These are phyloP conservation scores for Pseudofabraea citricarpa DNA, from an alignment of 2,329 filamentous ascomycete species.

Conservation along the genomic window DNA sequence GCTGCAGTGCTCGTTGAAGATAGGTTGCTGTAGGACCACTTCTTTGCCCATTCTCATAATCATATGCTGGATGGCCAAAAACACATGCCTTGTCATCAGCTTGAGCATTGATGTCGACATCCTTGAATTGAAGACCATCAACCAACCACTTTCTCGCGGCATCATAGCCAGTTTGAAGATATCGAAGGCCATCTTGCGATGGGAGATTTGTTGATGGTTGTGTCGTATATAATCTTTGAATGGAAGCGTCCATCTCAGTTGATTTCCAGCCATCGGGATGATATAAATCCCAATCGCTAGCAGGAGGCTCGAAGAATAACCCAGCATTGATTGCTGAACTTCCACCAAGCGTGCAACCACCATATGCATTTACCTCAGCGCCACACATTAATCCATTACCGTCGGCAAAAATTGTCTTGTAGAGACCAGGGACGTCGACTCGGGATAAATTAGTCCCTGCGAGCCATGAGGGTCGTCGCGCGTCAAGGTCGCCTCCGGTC, in stretches of 20 bases:
- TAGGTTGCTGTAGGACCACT: constrained; percentile 45
- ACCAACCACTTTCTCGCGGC: constrained; percentile 46
- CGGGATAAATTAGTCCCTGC: constrained; percentile 41
- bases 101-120: constrained; percentile 41
- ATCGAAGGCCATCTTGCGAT: constrained; percentile 39
- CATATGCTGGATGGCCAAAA: constrained; percentile 43
- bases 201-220: constrained; percentile 40
- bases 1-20: constrained; percentile 38
- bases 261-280: constrained; percentile 47
- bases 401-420: constrained; percentile 41
- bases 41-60: constrained; percentile 43
- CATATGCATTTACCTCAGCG: constrained; percentile 36
- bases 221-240: constrained; percentile 36
- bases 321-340: constrained; percentile 50
- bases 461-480: constrained; percentile 40
- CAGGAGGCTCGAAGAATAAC: constrained; percentile 47
- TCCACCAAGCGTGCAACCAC: constrained; percentile 47
- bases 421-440: constrained; percentile 48
- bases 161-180: constrained; percentile 42
- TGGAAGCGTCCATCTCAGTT: constrained; percentile 41
- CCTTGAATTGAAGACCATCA: constrained; percentile 38
- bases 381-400: constrained; percentile 36
- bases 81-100: constrained; percentile 41
- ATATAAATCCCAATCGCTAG: constrained; percentile 46
- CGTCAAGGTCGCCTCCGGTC: constrained; percentile 38